Base-by-base conservation (phyloP, 2,329 filamentous ascomycete genomes). In the Fusarium ramigenum region DNA sequence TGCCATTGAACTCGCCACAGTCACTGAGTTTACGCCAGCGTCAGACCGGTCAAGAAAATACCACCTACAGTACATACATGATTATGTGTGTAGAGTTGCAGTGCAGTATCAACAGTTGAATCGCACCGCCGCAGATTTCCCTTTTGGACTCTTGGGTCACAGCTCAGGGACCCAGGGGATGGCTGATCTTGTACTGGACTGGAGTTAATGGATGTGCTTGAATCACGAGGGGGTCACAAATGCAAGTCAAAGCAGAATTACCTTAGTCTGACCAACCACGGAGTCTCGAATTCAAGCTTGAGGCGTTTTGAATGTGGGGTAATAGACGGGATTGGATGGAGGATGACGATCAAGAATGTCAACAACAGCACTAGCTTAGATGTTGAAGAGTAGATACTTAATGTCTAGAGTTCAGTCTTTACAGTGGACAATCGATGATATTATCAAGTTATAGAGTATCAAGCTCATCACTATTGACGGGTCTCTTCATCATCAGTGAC, bases 161-260 rank as follows among this genome's bases (percentile, higher is more conserved):
- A 42, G 23, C 56, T 50, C 56, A 37, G 32, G 19, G 30, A 19
- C 15, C 30, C 23, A 36, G 40, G 60, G 34, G 28, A 39, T 44
- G 36, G 43, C 62, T 62, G 62, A 65, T 58, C 42, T 36, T 67
- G 59, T 50, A 39, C 25, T 47, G 44, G 25, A 25, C 19, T 15
- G 44, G 28, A 30, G 28, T 28, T 47, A 28, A 28, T 21, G 44
- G 25, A 28, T 47, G 39, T 54, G 28, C 21, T 56, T 25, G 60
- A 69, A 73, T 73, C 70, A 73, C 70, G 70, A 73, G 70, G 70
- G 61, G 57, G 61, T 58, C 23, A 34, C 23, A 58, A 60, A 67
- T 71, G 54, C 60, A 71, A 52, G 69, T 61, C 56, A 47, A 73
- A 54, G 54, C 66, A 69, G 42, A 69, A 54, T 25, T 32, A 15